Evolutionary conservation across 1,284 basidiomycete species (phyloP).

Genomic region (Tetrapyrgos nigripes): DNA sequence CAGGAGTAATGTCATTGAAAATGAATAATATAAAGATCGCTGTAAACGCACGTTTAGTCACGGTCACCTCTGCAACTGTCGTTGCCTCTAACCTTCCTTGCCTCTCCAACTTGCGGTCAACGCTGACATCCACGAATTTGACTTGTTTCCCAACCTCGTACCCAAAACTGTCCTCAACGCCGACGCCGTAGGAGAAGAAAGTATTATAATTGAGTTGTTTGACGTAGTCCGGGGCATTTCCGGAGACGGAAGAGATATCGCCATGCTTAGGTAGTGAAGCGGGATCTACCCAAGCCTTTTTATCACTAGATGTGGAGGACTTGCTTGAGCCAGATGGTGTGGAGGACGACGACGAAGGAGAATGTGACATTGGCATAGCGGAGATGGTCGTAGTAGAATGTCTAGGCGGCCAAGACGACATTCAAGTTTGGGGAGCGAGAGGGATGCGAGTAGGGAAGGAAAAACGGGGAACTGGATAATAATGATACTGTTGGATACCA

Average conservation of each 20-base stretch:
- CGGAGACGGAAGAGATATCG: constrained; percentile 59
- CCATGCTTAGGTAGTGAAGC: constrained; percentile 58
- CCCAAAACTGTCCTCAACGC: constrained; percentile 63
- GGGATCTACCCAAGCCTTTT: constrained; percentile 67
- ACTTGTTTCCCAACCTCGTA: constrained; percentile 63
- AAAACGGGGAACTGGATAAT: not conserved
- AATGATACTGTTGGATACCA: not conserved
- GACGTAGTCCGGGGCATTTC: constrained; percentile 62
- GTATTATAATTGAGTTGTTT: constrained; percentile 73
- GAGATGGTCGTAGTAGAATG: not conserved
- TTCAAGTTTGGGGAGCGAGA: not conserved
- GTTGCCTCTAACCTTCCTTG: constrained; percentile 60
- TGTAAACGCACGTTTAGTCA: constrained; percentile 56
- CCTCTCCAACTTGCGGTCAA: constrained; percentile 49
- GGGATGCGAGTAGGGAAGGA: not conserved
- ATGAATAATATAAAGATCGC: not conserved
- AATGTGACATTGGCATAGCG: not conserved
- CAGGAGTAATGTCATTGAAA: constrained; percentile 14
- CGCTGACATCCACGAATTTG: constrained; percentile 62
- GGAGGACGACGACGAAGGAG: not conserved
- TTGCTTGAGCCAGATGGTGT: not conserved
- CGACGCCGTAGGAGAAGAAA: constrained; percentile 70
- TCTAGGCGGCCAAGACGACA: not conserved
- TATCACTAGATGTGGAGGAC: constrained; percentile 13
- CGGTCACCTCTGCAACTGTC: constrained; percentile 63